phyloP scores from a whole-genome alignment of 2,329 filamentous ascomycete genomes.

The Arachnopeziza araneosa region DNA sequence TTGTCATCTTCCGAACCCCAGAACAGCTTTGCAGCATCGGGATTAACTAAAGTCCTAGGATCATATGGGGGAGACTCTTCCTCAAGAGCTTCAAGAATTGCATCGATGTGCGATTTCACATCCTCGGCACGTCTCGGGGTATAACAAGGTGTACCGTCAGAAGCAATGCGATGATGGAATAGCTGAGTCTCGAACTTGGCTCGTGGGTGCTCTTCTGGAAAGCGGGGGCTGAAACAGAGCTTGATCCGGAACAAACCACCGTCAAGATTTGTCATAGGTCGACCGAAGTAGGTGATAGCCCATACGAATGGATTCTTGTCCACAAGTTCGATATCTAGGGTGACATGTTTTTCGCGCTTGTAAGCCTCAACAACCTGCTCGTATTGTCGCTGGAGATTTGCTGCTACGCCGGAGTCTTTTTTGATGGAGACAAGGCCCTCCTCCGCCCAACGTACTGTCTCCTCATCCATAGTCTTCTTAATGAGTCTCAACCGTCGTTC shows the following conservation, averaged over 20 bases:
- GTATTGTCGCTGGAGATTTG: slow-evolving; percentile 77
- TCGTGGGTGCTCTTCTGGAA: slow-evolving; percentile 83
- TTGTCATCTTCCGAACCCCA: slow-evolving; percentile 78
- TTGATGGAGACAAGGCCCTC: slow-evolving; percentile 59
- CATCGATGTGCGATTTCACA: slow-evolving; percentile 75
- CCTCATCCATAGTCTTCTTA: slow-evolving; percentile 63
- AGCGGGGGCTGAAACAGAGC: slow-evolving; percentile 74
- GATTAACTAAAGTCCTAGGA: slow-evolving; percentile 79
- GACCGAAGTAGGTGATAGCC: slow-evolving; percentile 82
- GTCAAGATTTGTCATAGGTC: slow-evolving; percentile 88
- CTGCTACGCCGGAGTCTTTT: slow-evolving; percentile 69
- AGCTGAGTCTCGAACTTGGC: slow-evolving; percentile 74
- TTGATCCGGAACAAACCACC: slow-evolving; percentile 82
- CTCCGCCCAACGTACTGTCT: slow-evolving; percentile 64
- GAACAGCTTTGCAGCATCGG: slow-evolving; percentile 77
- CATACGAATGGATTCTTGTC: slow-evolving; percentile 86
- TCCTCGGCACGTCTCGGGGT: slow-evolving; percentile 67
- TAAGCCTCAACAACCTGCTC: slow-evolving; percentile 75
- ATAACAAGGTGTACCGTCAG: slow-evolving; percentile 80
- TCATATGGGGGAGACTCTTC: slow-evolving; percentile 87
- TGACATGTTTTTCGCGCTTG: slow-evolving; percentile 61
- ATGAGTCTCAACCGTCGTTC: slow-evolving; percentile 63
- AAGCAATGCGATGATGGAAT: slow-evolving; percentile 82
- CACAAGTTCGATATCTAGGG: slow-evolving; percentile 70
- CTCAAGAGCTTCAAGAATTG: slow-evolving; percentile 75